Percentiles rank a stretch among this genome's conserved stretches.
Evolutionary conservation across 345 rosid genomes (phyloP).

Genomic region (Clarkia xantiana): DNA sequence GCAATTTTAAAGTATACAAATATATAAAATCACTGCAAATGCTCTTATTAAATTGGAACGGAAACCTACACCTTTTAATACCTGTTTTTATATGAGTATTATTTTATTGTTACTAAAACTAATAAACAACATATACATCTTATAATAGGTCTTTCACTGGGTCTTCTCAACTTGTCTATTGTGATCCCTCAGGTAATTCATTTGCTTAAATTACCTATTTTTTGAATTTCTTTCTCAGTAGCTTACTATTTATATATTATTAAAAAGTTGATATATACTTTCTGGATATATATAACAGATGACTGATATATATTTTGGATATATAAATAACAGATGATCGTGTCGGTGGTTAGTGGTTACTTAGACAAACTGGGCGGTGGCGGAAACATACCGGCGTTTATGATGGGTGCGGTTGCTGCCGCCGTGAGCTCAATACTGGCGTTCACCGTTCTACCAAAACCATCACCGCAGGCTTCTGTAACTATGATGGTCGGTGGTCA

Average conservation of each 20-base stretch:
- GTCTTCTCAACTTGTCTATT: conserved; percentile 65
- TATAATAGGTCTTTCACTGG: conserved; percentile 58
- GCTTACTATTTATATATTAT: not conserved
- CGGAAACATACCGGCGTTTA: conserved; percentile 71
- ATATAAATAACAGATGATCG: conserved; percentile 50
- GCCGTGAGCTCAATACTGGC: conserved; percentile 48
- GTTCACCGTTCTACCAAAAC: conserved; percentile 53
- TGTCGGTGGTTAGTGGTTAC: conserved; percentile 57
- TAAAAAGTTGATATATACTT: not conserved
- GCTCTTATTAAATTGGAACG: no score
- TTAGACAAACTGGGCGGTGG: conserved; percentile 67
- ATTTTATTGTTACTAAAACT: no score
- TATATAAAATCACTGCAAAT: no score
- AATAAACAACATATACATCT: no score
- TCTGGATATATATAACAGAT: not conserved
- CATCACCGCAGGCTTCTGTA: conserved; percentile 16
- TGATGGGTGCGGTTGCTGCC: conserved; percentile 51
- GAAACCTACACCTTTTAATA: no score
- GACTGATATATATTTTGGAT: not conserved
- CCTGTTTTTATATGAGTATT: no score
- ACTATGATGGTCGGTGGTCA: conserved; percentile 6
- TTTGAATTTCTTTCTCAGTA: not conserved
- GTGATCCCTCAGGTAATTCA: conserved; percentile 75
- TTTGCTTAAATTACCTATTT: not conserved
- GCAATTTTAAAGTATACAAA: no score